phyloP scores from a whole-genome alignment of 2,329 filamentous ascomycete genomes.

The Acephala macrosclerotiorum region DNA sequence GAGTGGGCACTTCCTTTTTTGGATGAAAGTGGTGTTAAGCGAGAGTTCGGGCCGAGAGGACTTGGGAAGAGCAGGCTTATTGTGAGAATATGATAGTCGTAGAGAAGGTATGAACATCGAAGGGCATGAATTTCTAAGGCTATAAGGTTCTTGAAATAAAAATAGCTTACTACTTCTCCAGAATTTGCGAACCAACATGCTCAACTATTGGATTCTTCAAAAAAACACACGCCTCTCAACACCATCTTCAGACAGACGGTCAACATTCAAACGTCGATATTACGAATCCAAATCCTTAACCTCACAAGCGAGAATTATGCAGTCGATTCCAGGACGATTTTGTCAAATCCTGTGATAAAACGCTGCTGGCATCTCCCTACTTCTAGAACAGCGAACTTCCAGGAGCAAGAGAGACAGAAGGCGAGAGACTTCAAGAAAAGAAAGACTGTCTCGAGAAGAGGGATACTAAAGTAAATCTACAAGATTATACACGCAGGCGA shows the following conservation, averaged over 20 bases:
- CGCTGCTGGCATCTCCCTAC: background rate
- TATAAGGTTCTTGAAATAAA: no score
- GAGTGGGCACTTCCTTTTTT: background rate
- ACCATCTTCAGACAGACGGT: no score
- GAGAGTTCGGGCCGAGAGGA: background rate
- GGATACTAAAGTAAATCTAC: background rate
- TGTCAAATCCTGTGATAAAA: no score
- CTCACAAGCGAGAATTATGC: background rate
- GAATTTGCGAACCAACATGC: no score
- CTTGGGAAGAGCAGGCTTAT: background rate
- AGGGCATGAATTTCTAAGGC: no score
- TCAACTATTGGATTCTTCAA: no score
- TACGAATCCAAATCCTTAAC: background rate
- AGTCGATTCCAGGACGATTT: background rate
- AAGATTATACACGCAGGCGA: background rate
- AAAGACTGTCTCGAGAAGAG: background rate
- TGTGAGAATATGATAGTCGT: no score
- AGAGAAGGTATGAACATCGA: no score
- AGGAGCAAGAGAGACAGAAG: background rate
- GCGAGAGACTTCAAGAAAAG: background rate
- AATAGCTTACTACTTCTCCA: no score
- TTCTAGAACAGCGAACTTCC: background rate
- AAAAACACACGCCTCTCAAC: no score
- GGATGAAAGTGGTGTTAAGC: slow-evolving; percentile 1
- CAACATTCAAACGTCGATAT: no score